Evolutionary conservation across 2,329 filamentous ascomycete species (phyloP).

Genomic region (Aspergillus viridinutans): DNA sequence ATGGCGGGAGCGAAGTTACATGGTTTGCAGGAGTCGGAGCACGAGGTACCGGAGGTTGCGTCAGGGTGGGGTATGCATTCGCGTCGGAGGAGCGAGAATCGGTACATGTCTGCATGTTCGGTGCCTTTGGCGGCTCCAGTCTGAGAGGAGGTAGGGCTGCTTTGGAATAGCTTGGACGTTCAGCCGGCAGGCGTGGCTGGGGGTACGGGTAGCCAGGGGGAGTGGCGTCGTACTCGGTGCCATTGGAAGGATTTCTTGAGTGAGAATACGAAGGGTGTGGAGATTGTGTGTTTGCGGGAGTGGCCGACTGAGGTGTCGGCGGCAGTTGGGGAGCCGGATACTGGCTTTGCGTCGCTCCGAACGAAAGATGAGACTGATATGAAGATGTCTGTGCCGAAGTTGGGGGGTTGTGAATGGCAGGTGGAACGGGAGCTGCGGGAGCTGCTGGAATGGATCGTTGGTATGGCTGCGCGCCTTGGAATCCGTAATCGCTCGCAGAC

Average conservation of each 20-base stretch:
- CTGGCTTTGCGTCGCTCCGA: slow-evolving; percentile 37
- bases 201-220: slow-evolving; percentile 18
- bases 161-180: slow-evolving; percentile 25
- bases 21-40: slow-evolving; percentile 25
- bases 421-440: slow-evolving; percentile 33
- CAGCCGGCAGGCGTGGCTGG: slow-evolving; percentile 14
- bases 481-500: slow-evolving; percentile 45
- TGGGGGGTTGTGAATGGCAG: slow-evolving; percentile 26
- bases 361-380: slow-evolving; percentile 40
- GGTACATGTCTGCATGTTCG: slow-evolving; percentile 27
- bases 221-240: slow-evolving; percentile 29
- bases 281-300: slow-evolving; percentile 31
- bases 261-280: slow-evolving; percentile 33
- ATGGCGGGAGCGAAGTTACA: slow-evolving; percentile 32
- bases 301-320: slow-evolving; percentile 40
- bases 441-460: slow-evolving; percentile 35
- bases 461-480: slow-evolving; percentile 29
- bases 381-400: slow-evolving; percentile 14
- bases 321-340: slow-evolving; percentile 42
- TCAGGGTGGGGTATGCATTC: slow-evolving; percentile 39
- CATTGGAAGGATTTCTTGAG: slow-evolving; percentile 28
- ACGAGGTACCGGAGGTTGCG: slow-evolving; percentile 16
- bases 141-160: slow-evolving; percentile 25
- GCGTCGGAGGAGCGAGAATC: slow-evolving; percentile 35
- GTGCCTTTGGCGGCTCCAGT: slow-evolving; percentile 23